Base-by-base conservation (phyloP, 306 rosid genomes). In the Lagenaria siceraria region DNA sequence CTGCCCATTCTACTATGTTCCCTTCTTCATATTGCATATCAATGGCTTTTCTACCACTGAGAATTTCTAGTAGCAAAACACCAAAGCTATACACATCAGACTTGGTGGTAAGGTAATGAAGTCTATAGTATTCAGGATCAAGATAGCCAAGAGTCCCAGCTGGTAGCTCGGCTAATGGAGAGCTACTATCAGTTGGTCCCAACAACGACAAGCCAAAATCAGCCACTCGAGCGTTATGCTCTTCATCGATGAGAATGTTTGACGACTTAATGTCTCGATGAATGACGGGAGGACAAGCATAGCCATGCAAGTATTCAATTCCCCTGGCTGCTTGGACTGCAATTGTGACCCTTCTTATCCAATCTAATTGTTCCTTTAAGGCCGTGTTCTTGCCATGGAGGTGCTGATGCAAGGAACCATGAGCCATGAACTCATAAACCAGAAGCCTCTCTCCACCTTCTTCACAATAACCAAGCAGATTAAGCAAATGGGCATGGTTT, bases 281-380 rank as follows among this genome's bases (percentile, higher is more conserved):
- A 59, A 93, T 93, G 78, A 93, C 98, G 0, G 97, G 98, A 12
- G 97, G 98, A 76, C 97, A 93, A 40, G 95, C 97, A 21, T 93
- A 93, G 49, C 98, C 97, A 2, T 93, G 98, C 81, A 93, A 78
- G 77, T 93, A 93, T 71, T 90, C 97, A 2, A 93, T 89, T 49
- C 98, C 98, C n/a, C 98, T 77, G 4, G 97, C 98, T 19, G 98
- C 98, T 84, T 93, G 98, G 48, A 93, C 98, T 1, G 97, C 98
- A 54, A 90, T 93, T 1, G 98, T 93, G 71, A 91, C 98, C 76
- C 98, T 82, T 80, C 97, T 71, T n/a, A 90, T 75, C 98, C 98
- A 93, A 85, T 93, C 93, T 54, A 95, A 21, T 43, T 95, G 98
- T 80, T 93, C 96, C 75, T 85, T 91, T 74, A 87, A 54, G 76